phyloP scores from a whole-genome alignment of 2,329 filamentous ascomycete species.

The Sporothrix pseudoabietina region DNA sequence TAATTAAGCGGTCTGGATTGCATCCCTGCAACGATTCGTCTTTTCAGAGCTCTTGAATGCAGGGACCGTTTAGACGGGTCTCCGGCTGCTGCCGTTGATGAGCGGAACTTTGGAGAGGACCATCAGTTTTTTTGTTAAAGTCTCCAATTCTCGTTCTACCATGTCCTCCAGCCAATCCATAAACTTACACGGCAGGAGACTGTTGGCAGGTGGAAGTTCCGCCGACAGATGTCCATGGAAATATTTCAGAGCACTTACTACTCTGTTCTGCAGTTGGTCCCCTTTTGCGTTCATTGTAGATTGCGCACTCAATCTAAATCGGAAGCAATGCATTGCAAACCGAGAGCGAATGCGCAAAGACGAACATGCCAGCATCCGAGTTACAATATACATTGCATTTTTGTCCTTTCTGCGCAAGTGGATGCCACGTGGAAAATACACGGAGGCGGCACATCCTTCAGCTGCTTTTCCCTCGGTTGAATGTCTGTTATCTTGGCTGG shows the following conservation, averaged over 20 bases:
- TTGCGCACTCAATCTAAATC: background rate
- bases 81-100: background rate
- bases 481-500: background rate
- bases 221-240: constrained; percentile 3
- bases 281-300: background rate
- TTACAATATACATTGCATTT: background rate
- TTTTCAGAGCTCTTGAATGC: background rate
- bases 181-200: background rate
- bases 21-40: background rate
- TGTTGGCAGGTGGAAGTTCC: background rate
- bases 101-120: background rate
- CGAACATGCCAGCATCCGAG: background rate
- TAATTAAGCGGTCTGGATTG: background rate
- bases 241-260: background rate
- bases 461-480: background rate
- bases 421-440: constrained; percentile 10
- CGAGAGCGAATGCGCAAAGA: background rate
- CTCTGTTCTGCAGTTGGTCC: background rate
- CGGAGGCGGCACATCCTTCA: background rate
- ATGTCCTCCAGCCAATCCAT: background rate
- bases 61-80: background rate
- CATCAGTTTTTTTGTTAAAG: background rate
- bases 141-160: background rate
- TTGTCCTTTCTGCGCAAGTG: background rate
- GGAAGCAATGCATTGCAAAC: background rate